Conservation (phyloP, 495 filamentous ascomycete species). For the Neurospora discreta region DNA sequence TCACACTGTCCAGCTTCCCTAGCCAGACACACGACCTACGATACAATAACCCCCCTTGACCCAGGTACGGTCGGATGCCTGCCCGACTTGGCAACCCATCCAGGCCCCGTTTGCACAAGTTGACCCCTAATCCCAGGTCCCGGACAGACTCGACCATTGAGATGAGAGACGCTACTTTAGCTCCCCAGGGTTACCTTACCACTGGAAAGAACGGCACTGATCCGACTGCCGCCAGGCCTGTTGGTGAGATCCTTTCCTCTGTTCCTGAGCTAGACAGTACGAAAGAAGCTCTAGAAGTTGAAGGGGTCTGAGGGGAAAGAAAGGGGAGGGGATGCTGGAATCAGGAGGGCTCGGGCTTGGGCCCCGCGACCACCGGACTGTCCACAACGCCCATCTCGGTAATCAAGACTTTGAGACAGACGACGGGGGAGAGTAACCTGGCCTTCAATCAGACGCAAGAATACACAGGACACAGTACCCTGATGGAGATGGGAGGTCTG, state of each 20-base stretch:
- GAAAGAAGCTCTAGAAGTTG: background rate
- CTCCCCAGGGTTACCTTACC: background rate
- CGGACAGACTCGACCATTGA: background rate
- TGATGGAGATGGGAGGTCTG: background rate
- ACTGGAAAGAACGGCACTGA: background rate
- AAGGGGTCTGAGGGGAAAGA: background rate
- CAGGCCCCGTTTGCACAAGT: constrained; percentile 2
- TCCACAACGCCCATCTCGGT: background rate
- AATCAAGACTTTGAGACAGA: background rate
- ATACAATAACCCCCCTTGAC: background rate
- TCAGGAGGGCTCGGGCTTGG: background rate
- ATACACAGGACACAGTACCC: background rate
- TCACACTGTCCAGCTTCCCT: background rate
- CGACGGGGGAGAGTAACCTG: background rate
- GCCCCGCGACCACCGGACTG: background rate
- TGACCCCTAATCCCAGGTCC: background rate
- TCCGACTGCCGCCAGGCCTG: background rate
- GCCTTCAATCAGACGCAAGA: background rate
- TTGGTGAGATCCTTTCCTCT: background rate
- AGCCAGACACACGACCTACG: background rate
- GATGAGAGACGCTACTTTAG: background rate
- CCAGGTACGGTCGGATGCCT: background rate
- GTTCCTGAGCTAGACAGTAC: background rate
- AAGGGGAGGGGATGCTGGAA: background rate
- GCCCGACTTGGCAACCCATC: constrained; percentile 9